Evolutionary conservation across 176 grass and related monocot species (phyloP).

Genomic region (Aegilops tauschii): DNA sequence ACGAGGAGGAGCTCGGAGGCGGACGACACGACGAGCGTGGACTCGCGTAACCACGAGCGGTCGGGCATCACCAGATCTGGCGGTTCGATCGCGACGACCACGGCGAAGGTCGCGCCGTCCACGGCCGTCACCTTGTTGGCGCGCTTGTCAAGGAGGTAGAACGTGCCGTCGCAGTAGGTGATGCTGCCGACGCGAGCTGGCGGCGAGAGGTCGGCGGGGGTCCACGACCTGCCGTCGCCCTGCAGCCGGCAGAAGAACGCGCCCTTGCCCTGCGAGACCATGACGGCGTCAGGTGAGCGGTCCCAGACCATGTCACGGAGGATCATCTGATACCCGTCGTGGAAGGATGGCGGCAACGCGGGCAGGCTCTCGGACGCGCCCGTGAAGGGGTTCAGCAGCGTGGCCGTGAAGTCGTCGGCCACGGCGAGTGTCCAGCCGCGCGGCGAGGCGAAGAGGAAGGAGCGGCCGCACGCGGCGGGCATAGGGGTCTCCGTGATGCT

Average conservation of each 20-base stretch:
- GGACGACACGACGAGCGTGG: not conserved
- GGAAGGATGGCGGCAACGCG: not conserved
- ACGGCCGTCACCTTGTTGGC: not conserved
- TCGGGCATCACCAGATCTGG: not conserved
- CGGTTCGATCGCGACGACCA: not conserved
- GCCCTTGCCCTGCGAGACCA: not conserved
- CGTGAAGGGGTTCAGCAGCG: not conserved
- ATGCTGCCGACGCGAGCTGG: not conserved
- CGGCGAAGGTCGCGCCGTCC: conserved; percentile 2
- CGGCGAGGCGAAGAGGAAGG: conserved; percentile 22
- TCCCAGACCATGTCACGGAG: not conserved
- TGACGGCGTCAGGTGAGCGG: not conserved
- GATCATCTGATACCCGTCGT: not conserved
- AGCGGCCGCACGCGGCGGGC: not conserved
- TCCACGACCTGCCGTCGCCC: not conserved
- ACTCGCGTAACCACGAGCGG: not conserved
- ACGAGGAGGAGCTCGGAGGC: not conserved
- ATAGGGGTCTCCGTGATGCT: not conserved
- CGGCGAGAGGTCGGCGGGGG: not conserved
- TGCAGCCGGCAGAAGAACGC: not conserved
- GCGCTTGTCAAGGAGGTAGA: conserved; percentile 5
- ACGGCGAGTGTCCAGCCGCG: conserved; percentile 18
- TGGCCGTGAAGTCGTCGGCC: not conserved
- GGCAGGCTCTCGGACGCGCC: not conserved
- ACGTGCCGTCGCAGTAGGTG: conserved; percentile 19